phyloP scores from a whole-genome alignment of 371 early-diverging fungal genomes.

The Batkoa obscura region DNA sequence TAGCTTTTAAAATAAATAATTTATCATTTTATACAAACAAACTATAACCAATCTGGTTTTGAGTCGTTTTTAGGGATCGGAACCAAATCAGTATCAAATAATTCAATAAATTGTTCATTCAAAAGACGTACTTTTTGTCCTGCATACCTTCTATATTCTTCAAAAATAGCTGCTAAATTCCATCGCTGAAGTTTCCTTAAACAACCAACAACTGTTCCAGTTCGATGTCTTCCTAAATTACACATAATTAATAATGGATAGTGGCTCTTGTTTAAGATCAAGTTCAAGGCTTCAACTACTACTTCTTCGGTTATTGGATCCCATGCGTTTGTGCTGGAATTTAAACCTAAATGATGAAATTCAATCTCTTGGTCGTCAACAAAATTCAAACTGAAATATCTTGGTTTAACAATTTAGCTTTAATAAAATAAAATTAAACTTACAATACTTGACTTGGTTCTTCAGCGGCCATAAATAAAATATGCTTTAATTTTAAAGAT shows the following conservation, averaged over 20 bases:
- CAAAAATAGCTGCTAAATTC: slow-evolving; percentile 94
- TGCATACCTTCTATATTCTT: slow-evolving; percentile 92
- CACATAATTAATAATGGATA: slow-evolving; percentile 95
- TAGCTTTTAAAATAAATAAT: no score
- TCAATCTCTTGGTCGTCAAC: slow-evolving; percentile 91
- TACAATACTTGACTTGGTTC: slow-evolving; percentile 87
- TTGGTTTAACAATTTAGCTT: background rate
- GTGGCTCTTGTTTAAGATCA: slow-evolving; percentile 70
- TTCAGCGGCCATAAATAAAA: slow-evolving; percentile 87
- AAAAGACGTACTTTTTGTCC: slow-evolving; percentile 83
- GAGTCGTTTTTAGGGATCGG: slow-evolving; percentile 31
- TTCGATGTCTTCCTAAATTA: slow-evolving; percentile 87
- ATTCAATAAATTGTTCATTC: slow-evolving; percentile 86
- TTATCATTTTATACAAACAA: background rate
- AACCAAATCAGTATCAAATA: slow-evolving; percentile 90
- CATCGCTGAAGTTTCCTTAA: slow-evolving; percentile 89
- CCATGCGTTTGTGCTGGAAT: slow-evolving; percentile 69
- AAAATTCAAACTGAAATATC: slow-evolving; percentile 53
- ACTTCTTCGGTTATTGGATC: slow-evolving; percentile 93
- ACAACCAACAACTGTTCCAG: slow-evolving; percentile 93
- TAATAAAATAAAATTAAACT: slow-evolving; percentile 7
- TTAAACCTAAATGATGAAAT: slow-evolving; percentile 63
- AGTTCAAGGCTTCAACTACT: slow-evolving; percentile 72
- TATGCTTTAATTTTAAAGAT: slow-evolving; percentile 74
- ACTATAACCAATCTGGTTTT: slow-evolving; percentile 61